These are phyloP conservation scores for Yarrowia porcina DNA, from an alignment of 805 yeast species.

Conservation along the genomic window DNA sequence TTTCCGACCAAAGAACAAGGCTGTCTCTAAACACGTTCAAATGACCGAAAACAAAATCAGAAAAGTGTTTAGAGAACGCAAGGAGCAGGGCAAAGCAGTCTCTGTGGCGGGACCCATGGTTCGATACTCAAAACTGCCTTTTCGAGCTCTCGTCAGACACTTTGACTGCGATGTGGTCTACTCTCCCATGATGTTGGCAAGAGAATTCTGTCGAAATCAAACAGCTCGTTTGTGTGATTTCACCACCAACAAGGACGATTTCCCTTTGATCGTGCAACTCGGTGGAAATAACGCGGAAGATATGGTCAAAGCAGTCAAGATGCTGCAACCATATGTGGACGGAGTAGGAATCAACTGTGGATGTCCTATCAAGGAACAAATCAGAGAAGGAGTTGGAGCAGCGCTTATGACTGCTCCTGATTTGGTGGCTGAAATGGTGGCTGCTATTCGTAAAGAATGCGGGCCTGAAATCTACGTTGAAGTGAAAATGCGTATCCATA, in stretches of 20 bases:
- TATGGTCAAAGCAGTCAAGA: slow-evolving; percentile 73
- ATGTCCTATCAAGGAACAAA: slow-evolving; percentile 93
- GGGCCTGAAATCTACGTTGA: slow-evolving; percentile 75
- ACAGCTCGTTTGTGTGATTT: slow-evolving; percentile 82
- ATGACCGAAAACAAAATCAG: slow-evolving; percentile 49
- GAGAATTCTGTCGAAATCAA: slow-evolving; percentile 85
- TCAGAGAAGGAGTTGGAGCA: slow-evolving; percentile 94
- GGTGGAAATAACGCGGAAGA: slow-evolving; percentile 86
- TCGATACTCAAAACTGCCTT: slow-evolving; percentile 89
- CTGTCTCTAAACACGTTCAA: neutral
- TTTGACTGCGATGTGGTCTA: slow-evolving; percentile 80
- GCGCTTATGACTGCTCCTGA: slow-evolving; percentile 86
- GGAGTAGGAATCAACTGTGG: slow-evolving; percentile 97
- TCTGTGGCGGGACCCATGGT: slow-evolving; percentile 94
- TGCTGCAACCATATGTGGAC: slow-evolving; percentile 88
- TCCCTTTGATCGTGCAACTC: slow-evolving; percentile 79
- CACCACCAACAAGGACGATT: slow-evolving; percentile 67
- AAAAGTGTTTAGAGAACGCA: slow-evolving; percentile 49
- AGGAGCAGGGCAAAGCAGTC: slow-evolving; percentile 51
- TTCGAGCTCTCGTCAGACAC: slow-evolving; percentile 72
- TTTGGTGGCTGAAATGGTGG: slow-evolving; percentile 76
- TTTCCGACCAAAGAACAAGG: neutral
- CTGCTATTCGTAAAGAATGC: slow-evolving; percentile 71
- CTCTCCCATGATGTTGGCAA: slow-evolving; percentile 93
- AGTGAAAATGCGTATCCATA: slow-evolving; percentile 87